Percentiles rank a stretch among this genome's conserved stretches.
Evolutionary conservation across 768 basidiomycete genomes (phyloP).

Genomic region (Pleurotus eryngii): DNA sequence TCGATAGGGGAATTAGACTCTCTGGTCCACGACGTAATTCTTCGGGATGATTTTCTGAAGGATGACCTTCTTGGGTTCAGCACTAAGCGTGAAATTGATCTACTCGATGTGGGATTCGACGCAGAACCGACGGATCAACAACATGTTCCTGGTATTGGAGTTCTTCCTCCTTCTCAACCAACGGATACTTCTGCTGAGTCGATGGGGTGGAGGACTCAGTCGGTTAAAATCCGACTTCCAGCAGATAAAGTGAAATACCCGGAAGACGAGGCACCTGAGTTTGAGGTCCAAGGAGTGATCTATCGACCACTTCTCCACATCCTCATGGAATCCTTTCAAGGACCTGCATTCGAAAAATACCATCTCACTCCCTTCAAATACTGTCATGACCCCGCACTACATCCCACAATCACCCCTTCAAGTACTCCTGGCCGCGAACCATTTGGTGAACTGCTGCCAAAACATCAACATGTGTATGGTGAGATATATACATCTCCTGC

Average conservation of each 20-base stretch:
- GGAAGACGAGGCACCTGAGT: constrained; percentile 24
- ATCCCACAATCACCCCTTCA: constrained; percentile 6
- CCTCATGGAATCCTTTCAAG: constrained; percentile 16
- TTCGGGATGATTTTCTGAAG: constrained; percentile 18
- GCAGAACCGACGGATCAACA: neutral
- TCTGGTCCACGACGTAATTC: constrained; percentile 23
- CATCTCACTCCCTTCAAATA: constrained; percentile 15
- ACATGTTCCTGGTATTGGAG: neutral
- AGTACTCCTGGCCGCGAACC: too few species aligned
- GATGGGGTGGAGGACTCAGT: constrained; percentile 18
- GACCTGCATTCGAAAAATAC: constrained; percentile 8
- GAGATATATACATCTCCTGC: too few species aligned
- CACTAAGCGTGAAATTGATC: constrained; percentile 10
- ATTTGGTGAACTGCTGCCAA: neutral
- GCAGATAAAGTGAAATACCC: constrained; percentile 12
- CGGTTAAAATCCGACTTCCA: constrained; percentile 20
- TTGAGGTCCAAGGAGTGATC: constrained; percentile 24
- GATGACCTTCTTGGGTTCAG: constrained; percentile 19
- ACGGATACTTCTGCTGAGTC: neutral
- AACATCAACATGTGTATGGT: too few species aligned
- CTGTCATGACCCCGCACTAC: constrained; percentile 12
- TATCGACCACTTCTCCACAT: constrained; percentile 20
- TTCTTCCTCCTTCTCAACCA: too few species aligned
- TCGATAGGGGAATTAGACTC: constrained; percentile 17
- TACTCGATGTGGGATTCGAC: constrained; percentile 13